Conservation (phyloP, 139 green algal species). For the Coelastrella sp. region DNA sequence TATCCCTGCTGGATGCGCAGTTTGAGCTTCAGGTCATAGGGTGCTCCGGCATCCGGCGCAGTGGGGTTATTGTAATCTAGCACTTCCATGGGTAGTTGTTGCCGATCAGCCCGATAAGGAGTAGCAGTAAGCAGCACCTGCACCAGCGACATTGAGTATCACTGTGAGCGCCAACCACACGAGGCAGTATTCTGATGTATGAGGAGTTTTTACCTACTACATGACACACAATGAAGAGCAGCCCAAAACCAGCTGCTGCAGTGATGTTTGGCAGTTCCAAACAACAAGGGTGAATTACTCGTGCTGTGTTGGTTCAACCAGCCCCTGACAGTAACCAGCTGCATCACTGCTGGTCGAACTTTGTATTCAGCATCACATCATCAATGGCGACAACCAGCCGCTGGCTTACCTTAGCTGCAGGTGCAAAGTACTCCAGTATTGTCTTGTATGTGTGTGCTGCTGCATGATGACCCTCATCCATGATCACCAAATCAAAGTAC, state of each 20-base stretch:
- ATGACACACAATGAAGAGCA: neutral
- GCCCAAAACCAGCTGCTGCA: neutral
- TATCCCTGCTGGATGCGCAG: neutral
- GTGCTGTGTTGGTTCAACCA: no score
- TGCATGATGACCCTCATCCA: constrained; percentile 21
- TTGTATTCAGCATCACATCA: neutral
- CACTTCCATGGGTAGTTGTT: neutral
- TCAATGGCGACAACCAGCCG: neutral
- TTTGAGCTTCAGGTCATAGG: neutral
- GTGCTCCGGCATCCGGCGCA: neutral
- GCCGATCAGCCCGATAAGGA: neutral
- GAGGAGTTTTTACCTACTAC: neutral
- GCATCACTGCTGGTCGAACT: neutral
- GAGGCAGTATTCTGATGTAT: neutral
- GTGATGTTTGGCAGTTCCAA: neutral
- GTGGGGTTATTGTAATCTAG: no score
- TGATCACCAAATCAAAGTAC: constrained; percentile 16
- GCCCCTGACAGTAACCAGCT: no score
- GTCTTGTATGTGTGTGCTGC: neutral
- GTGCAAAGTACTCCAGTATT: constrained; percentile 23
- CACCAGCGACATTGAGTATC: neutral
- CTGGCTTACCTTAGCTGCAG: constrained; percentile 12
- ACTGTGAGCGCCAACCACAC: neutral
- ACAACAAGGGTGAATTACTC: neutral
- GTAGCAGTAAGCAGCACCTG: constrained; percentile 30